Percentiles rank a stretch among this genome's conserved stretches.
These are phyloP conservation scores for Metschnikowia gruessii DNA, from an alignment of 805 yeast species.

Conservation along the genomic window DNA sequence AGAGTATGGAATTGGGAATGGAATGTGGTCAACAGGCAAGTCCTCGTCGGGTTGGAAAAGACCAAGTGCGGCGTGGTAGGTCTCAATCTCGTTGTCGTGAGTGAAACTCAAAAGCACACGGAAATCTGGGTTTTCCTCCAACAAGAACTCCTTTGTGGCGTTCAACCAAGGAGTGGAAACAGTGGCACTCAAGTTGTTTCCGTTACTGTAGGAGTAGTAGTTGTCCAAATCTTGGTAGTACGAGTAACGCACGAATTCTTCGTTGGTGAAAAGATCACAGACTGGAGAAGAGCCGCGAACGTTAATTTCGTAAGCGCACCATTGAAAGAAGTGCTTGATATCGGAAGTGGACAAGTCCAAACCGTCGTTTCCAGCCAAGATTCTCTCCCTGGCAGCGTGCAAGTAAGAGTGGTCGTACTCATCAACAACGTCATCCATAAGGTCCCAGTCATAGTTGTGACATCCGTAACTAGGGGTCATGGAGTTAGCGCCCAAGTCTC, in stretches of 20 bases:
- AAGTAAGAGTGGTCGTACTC: not conserved
- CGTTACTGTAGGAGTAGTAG: slow-evolving; percentile 64
- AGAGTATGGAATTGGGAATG: too few relatives aligned
- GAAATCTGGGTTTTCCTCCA: slow-evolving; percentile 37
- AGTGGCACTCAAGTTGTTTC: slow-evolving; percentile 53
- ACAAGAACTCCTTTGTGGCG: slow-evolving; percentile 47
- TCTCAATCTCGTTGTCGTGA: too few relatives aligned
- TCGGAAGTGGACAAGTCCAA: too few relatives aligned
- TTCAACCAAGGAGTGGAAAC: slow-evolving; percentile 57
- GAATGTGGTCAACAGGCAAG: too few relatives aligned
- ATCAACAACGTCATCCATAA: slow-evolving; percentile 23
- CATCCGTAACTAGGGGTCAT: slow-evolving; percentile 53
- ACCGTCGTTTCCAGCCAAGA: too few relatives aligned
- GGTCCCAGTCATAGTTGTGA: slow-evolving; percentile 31
- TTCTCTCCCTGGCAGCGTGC: too few relatives aligned
- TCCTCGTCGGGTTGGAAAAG: too few relatives aligned
- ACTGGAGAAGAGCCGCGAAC: slow-evolving; percentile 64
- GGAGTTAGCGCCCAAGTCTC: slow-evolving; percentile 52
- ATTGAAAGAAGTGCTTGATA: too few relatives aligned
- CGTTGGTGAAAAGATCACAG: slow-evolving; percentile 64
- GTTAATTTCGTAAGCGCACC: slow-evolving; percentile 34
- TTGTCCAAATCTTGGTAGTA: slow-evolving; percentile 57
- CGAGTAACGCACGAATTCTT: slow-evolving; percentile 60
- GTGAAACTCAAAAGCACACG: too few relatives aligned
- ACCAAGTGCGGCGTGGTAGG: too few relatives aligned